Evolutionary conservation across 2,329 filamentous ascomycete genomes (phyloP).

Genomic region (Aaosphaeria arxii): DNA sequence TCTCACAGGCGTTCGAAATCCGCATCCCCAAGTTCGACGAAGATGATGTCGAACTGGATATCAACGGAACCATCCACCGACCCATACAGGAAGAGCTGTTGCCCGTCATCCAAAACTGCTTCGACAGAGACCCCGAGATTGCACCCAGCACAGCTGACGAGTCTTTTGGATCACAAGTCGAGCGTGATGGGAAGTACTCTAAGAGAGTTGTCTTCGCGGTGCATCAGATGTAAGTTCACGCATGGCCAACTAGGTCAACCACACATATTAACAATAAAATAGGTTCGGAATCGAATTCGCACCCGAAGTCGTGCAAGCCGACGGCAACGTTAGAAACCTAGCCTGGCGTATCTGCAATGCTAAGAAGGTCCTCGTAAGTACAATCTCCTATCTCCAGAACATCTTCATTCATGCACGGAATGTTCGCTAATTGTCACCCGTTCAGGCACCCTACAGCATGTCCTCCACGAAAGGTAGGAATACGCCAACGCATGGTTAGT

Average conservation of each 20-base stretch:
- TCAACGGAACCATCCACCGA: slow-evolving; percentile 60
- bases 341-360: slow-evolving; percentile 95
- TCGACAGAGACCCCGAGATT: slow-evolving; percentile 88
- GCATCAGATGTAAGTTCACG: slow-evolving; percentile 74
- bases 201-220: slow-evolving; percentile 91
- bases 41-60: slow-evolving; percentile 60
- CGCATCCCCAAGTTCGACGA: slow-evolving; percentile 79
- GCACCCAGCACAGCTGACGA: slow-evolving; percentile 79
- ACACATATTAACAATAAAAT: slow-evolving; percentile 9
- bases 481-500: slow-evolving; percentile 22
- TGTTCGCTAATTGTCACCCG: too few relatives aligned
- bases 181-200: slow-evolving; percentile 84
- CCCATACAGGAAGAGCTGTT: slow-evolving; percentile 76
- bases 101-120: slow-evolving; percentile 84
- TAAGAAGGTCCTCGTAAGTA: slow-evolving; percentile 84
- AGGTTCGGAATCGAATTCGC: slow-evolving; percentile 92
- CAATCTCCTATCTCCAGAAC: background rate
- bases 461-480: slow-evolving; percentile 41
- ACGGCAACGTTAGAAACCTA: slow-evolving; percentile 85
- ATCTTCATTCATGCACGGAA: background rate
- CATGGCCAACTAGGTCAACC: background rate
- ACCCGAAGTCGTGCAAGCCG: slow-evolving; percentile 84
- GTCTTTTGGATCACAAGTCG: slow-evolving; percentile 78
- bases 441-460: slow-evolving; percentile 49
- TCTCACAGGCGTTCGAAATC: slow-evolving; percentile 91